Base-by-base conservation (phyloP, 495 filamentous ascomycete species). In the Annulohypoxylon stygium region DNA sequence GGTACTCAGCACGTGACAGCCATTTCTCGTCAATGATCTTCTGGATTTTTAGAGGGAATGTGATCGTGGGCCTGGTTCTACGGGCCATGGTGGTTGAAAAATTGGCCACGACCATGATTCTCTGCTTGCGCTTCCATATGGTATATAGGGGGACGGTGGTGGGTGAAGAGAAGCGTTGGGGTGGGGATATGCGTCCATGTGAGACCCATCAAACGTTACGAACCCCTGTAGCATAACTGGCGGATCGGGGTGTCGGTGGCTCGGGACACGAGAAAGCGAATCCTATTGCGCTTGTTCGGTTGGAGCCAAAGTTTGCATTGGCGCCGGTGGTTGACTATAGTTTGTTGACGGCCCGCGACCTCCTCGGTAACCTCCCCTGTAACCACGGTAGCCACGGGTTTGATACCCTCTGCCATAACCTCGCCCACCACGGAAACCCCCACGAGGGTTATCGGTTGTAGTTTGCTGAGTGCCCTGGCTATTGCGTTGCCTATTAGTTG, bases 341-440 rank as follows among this genome's bases (percentile, higher is more conserved):
- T 18, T 62, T 11, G 41, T 26, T 5, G 67, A 72, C 14, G 64
- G 55, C 18, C 75, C 72, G 8, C 77, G 69, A 20, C 74, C 66
- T 53, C 73, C 73, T 36, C 75, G 77, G 9, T 54, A 70, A 10
- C 72, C 72, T 67, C 72, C 72, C 65, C 77, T 57, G 1, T 23
- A 51, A 4, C 72, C 72, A 12, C 75, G 65, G 59, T 71, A 70
- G 0, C 75, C 71, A 66, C 77, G 75, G 9, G 65, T 70, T 47
- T 75, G 65, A 23, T 59, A 76, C 11, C 63, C 64, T 53, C 74
- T 72, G n/a, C 71, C 65, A 34, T 75, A 73, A 34, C 73, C 78
- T 43, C 78, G 64, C 1, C 74, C 76, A 20, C 78, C 76, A 34
- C 76, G 78, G 57, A 60, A 65, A 23, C 48, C 36, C 1, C 76